A percentile compares a stretch with the other conserved stretches of the same genome.
phyloP scores from a whole-genome alignment of 345 rosid species.

The Zanthoxylum bungeanum region DNA sequence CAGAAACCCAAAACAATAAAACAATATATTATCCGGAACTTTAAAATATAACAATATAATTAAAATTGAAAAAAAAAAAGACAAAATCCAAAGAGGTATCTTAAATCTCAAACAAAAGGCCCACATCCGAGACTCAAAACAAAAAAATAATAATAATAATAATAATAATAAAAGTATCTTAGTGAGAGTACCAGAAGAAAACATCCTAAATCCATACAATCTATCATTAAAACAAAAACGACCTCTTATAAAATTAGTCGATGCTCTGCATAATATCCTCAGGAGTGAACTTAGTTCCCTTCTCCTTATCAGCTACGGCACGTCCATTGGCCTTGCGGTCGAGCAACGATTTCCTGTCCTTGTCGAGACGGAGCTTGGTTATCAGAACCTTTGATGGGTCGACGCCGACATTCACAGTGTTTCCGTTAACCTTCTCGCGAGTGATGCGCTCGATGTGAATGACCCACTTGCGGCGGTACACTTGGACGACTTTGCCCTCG shows the following conservation, averaged over 20 bases:
- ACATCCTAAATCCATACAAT: not conserved
- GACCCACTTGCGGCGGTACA: conserved; percentile 75
- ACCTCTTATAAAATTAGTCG: conserved; percentile 31
- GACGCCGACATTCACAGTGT: conserved; percentile 71
- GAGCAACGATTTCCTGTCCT: conserved; percentile 63
- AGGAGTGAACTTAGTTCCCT: conserved; percentile 67
- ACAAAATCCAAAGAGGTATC: conserved; percentile 6
- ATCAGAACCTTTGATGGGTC: conserved; percentile 70
- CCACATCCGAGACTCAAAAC: not conserved
- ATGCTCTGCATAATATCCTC: conserved; percentile 83
- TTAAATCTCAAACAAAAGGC: not conserved
- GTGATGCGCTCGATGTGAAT: conserved; percentile 78
- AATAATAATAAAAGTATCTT: not conserved
- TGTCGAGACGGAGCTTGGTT: conserved; percentile 71
- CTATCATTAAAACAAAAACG: not conserved
- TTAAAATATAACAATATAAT: too few species aligned
- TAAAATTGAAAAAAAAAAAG: too few species aligned
- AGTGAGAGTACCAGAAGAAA: conserved; percentile 1
- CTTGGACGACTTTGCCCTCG: conserved; percentile 74
- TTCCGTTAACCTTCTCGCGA: conserved; percentile 74
- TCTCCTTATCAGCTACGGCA: conserved; percentile 71
- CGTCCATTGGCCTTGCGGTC: conserved; percentile 81
- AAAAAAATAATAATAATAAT: not conserved
- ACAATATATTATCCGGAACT: too few species aligned
- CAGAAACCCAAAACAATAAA: too few species aligned